Percentiles rank a stretch among this genome's conserved stretches.
Conservation (phyloP, 2,329 filamentous ascomycete genomes). For the Neodidymelliopsis sp. region DNA sequence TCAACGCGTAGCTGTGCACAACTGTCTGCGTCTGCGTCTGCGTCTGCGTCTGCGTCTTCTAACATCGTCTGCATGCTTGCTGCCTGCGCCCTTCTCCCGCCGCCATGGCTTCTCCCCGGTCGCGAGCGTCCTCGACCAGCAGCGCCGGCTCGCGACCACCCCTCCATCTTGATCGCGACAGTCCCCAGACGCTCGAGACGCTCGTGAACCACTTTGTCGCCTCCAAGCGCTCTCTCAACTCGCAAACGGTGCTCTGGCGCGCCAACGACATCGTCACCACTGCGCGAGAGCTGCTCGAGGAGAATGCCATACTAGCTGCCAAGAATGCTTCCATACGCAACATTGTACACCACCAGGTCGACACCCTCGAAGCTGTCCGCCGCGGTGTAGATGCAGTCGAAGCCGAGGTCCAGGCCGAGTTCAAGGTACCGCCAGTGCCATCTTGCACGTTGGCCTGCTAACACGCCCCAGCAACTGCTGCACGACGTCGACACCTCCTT, state of each 20-base stretch:
- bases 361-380: conserved; percentile 53
- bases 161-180: conserved; percentile 37
- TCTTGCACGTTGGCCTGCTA: conserved; percentile 9
- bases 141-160: conserved; percentile 43
- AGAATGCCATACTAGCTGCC: conserved; percentile 73
- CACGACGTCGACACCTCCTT: conserved; percentile 72
- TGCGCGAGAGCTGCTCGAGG: conserved; percentile 78
- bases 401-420: conserved; percentile 53
- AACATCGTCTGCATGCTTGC: background rate
- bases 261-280: conserved; percentile 85
- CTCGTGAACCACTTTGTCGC: conserved; percentile 85
- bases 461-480: conserved; percentile 58
- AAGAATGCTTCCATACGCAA: conserved; percentile 54
- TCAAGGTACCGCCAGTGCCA: conserved; percentile 41
- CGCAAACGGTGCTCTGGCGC: conserved; percentile 81
- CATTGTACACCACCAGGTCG: conserved; percentile 55
- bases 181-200: conserved; percentile 68
- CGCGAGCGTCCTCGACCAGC: conserved; percentile 50
- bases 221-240: conserved; percentile 85
- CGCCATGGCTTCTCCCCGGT: conserved; percentile 50
- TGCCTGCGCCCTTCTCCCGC: conserved; percentile 1
- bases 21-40: too few species aligned
- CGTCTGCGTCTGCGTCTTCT: too few species aligned
- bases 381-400: conserved; percentile 54
- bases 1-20: conserved; percentile 3